phyloP scores from a whole-genome alignment of 1,139 yeast species.

The Geotrichum aggregatum region DNA sequence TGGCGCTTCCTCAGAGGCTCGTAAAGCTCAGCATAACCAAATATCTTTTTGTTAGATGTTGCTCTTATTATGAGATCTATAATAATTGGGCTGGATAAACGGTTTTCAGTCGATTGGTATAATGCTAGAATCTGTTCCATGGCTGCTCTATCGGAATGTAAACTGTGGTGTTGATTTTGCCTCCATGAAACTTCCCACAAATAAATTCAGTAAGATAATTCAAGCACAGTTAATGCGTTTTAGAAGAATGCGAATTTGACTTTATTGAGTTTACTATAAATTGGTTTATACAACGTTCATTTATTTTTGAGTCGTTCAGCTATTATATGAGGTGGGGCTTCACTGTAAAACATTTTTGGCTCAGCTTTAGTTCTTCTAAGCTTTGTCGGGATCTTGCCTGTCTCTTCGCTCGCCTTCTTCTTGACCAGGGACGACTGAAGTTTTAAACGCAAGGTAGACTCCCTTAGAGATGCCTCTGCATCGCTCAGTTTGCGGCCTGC shows the following conservation, averaged over 20 bases:
- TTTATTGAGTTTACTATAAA: too few species aligned
- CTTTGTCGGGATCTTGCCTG: background rate
- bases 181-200: too few species aligned
- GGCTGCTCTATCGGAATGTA: background rate
- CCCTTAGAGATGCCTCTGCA: conserved; percentile 5
- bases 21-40: conserved; percentile 28
- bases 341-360: conserved; percentile 7
- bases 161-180: background rate
- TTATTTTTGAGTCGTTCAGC: background rate
- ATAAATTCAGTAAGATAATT: background rate
- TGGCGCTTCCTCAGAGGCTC: conserved; percentile 21
- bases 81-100: conserved; percentile 21
- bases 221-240: too few species aligned
- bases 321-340: conserved; percentile 8
- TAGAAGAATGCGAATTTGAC: background rate
- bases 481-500: background rate
- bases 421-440: conserved; percentile 8
- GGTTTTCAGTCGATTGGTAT: conserved; percentile 20
- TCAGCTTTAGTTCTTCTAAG: background rate
- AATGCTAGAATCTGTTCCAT: conserved; percentile 27
- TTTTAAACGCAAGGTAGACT: conserved; percentile 3
- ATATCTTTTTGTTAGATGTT: conserved; percentile 23
- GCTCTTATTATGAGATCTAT: conserved; percentile 25
- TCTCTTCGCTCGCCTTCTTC: background rate
- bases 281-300: background rate